These are phyloP conservation scores for Elongisporangium anandrum DNA, from an alignment of 352 stramenopile genomes.

Conservation along the genomic window DNA sequence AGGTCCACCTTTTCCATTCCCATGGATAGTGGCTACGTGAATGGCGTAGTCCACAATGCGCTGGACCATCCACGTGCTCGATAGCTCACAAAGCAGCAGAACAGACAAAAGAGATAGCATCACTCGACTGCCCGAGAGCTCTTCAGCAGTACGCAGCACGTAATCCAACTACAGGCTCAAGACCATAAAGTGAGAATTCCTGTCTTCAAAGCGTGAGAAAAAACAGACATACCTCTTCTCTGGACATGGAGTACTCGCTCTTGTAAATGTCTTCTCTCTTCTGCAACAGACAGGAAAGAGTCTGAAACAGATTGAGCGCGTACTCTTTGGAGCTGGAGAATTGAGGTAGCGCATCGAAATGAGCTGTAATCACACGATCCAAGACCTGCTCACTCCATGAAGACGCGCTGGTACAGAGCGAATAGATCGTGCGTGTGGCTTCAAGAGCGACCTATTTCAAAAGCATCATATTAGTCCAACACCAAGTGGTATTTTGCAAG, in stretches of 20 bases:
- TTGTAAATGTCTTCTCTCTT: slow-evolving; percentile 14
- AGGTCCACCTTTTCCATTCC: background rate
- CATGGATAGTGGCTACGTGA: slow-evolving; percentile 1
- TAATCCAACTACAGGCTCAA: no score
- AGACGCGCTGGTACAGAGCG: slow-evolving; percentile 12
- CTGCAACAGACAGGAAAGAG: slow-evolving; percentile 20
- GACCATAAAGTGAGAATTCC: no score
- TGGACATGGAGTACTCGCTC: slow-evolving; percentile 15
- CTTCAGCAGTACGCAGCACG: no score
- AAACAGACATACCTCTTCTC: slow-evolving; percentile 19
- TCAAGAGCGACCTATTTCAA: slow-evolving; percentile 30
- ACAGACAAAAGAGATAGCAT: slow-evolving; percentile 12
- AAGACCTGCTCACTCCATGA: slow-evolving; percentile 29
- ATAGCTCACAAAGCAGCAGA: slow-evolving; percentile 24
- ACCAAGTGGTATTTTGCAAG: background rate
- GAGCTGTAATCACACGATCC: slow-evolving; percentile 37
- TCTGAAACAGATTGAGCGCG: slow-evolving; percentile 17
- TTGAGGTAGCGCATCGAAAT: slow-evolving; percentile 42
- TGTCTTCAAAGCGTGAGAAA: background rate
- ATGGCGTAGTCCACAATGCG: slow-evolving; percentile 27
- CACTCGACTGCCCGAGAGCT: no score
- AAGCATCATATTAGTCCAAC: background rate
- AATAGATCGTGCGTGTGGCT: slow-evolving; percentile 38
- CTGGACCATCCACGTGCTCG: slow-evolving; percentile 27
- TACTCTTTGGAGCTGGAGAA: slow-evolving; percentile 3